Evolutionary conservation across 2,329 filamentous ascomycete genomes (phyloP).

Genomic region (Samsoniella hepiali): DNA sequence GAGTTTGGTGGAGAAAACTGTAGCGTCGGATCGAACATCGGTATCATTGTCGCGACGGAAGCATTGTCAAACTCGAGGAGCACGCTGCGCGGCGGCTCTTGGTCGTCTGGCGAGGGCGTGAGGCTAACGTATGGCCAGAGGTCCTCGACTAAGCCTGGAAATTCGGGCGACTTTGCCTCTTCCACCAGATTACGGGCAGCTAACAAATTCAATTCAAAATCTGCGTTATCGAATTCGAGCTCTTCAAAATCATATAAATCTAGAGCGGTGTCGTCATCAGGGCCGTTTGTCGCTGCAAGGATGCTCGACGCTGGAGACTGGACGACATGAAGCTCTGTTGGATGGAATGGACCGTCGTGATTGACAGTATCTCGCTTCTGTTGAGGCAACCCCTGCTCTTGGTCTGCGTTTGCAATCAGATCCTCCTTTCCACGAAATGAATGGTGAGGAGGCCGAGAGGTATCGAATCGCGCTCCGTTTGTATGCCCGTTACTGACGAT

Average conservation of each 20-base stretch:
- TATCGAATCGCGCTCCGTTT: background rate
- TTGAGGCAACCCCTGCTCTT: background rate
- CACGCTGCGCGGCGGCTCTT: slow-evolving; percentile 32
- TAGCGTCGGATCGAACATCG: slow-evolving; percentile 36
- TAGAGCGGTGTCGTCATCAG: no score
- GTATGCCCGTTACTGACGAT: no score
- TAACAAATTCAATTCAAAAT: background rate
- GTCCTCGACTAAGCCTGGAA: background rate
- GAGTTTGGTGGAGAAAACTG: slow-evolving; percentile 33
- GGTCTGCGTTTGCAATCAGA: background rate
- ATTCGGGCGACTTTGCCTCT: background rate
- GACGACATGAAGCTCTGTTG: background rate
- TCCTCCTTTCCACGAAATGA: background rate
- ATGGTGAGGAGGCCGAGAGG: background rate
- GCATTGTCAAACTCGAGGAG: slow-evolving; percentile 28
- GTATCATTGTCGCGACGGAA: slow-evolving; percentile 32
- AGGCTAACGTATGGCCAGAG: background rate
- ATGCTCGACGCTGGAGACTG: background rate
- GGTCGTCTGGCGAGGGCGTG: background rate
- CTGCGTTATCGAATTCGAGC: background rate
- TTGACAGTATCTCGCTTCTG: background rate
- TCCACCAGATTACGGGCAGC: no score
- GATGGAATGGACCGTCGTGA: background rate
- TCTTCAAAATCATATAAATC: background rate
- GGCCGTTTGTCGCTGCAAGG: background rate